A percentile compares a stretch with the other conserved stretches of the same genome.
These are phyloP conservation scores for Chaetomium sp. DNA, from an alignment of 2,329 filamentous ascomycete genomes.

Conservation along the genomic window DNA sequence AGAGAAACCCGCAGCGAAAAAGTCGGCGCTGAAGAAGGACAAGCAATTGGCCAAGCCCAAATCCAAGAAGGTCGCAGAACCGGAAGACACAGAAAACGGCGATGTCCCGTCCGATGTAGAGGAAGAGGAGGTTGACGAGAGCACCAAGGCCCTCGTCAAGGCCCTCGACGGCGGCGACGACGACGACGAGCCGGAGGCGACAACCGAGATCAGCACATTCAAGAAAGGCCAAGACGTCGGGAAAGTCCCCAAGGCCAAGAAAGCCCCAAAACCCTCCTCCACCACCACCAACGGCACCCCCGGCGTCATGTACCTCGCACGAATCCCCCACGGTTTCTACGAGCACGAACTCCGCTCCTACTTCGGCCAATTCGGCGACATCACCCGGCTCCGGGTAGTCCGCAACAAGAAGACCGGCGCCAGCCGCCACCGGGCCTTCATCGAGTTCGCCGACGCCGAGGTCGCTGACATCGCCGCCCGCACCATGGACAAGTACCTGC, in stretches of 20 bases:
- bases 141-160: conserved; percentile 24
- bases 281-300: conserved; percentile 47
- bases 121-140: conserved; percentile 23
- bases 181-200: conserved; percentile 15
- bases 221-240: conserved; percentile 27
- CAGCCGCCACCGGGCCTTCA: conserved; percentile 90
- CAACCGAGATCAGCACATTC: conserved; percentile 19
- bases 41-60: conserved; percentile 18
- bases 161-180: conserved; percentile 24
- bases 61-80: conserved; percentile 17
- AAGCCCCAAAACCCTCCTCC: conserved; percentile 38
- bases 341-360: conserved; percentile 92
- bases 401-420: conserved; percentile 87
- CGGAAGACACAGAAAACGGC: conserved; percentile 13
- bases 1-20: conserved; percentile 13
- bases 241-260: conserved; percentile 43
- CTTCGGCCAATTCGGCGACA: conserved; percentile 86
- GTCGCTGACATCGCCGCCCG: conserved; percentile 84
- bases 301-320: conserved; percentile 83
- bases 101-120: conserved; percentile 11
- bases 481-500: conserved; percentile 96
- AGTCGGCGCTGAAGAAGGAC: conserved; percentile 19
- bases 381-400: conserved; percentile 72
- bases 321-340: conserved; percentile 70
- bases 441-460: conserved; percentile 76